A percentile compares a stretch with the other conserved stretches of the same genome.
phyloP scores from a whole-genome alignment of 129 eudicot species.

The Ambrosia artemisiifolia region DNA sequence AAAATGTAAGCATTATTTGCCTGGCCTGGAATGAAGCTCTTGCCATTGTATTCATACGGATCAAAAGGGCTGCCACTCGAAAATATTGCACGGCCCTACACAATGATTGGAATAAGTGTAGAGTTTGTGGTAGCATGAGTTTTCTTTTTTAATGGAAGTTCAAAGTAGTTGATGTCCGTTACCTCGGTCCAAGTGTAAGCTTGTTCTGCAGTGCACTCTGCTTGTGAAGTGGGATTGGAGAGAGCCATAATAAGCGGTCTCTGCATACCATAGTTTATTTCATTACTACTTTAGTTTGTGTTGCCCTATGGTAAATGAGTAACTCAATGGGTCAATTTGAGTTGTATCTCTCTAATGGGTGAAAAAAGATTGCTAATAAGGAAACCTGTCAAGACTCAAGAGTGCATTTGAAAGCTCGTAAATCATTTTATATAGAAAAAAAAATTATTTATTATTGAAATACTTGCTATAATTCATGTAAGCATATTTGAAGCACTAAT shows the following conservation, averaged over 20 bases:
- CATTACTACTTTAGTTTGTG: not conserved
- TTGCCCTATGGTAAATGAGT: not conserved
- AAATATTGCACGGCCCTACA: constrained; percentile 81
- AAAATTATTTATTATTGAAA: too few species aligned
- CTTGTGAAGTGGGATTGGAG: constrained; percentile 92
- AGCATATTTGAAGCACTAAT: too few species aligned
- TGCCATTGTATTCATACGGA: constrained; percentile 74
- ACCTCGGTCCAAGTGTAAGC: constrained; percentile 96
- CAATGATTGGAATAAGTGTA: not conserved
- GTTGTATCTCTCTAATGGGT: not conserved
- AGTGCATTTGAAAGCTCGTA: too few species aligned
- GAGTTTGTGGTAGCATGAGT: constrained; percentile 6
- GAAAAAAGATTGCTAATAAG: too few species aligned
- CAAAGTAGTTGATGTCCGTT: not conserved
- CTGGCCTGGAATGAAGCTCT: constrained; percentile 85
- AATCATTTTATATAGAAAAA: too few species aligned
- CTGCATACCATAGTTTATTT: constrained; percentile 39
- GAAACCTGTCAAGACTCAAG: too few species aligned
- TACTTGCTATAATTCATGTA: too few species aligned
- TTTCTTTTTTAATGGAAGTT: not conserved
- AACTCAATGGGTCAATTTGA: not conserved
- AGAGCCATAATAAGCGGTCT: constrained; percentile 94
- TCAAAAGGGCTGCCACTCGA: constrained; percentile 96
- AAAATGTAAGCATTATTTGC: constrained; percentile 92
- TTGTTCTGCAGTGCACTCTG: constrained; percentile 97